Conservation (phyloP, 2,329 filamentous ascomycete species). For the Phialophora expanda region DNA sequence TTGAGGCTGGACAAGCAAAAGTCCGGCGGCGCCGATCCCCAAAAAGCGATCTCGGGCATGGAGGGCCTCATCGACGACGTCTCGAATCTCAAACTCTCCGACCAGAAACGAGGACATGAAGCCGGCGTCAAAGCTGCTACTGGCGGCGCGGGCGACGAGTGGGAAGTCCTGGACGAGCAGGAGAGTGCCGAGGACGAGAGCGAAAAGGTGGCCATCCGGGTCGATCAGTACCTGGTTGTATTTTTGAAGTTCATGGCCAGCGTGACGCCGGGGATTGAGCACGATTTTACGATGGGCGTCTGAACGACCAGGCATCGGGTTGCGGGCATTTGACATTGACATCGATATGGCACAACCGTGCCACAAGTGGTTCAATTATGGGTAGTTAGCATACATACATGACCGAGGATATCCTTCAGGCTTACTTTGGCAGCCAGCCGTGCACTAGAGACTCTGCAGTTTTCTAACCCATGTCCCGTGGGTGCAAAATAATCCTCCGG, state of each 20-base stretch:
- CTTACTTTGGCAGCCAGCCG: background rate
- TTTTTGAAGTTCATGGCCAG: constrained; percentile 74
- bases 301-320: constrained; percentile 49
- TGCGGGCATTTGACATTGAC: background rate
- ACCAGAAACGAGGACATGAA: constrained; percentile 48
- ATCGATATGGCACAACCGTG: background rate
- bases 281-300: constrained; percentile 96
- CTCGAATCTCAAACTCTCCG: constrained; percentile 54
- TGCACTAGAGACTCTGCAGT: too few relatives aligned
- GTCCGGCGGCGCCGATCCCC: constrained; percentile 61
- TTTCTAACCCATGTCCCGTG: too few relatives aligned
- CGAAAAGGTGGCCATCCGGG: constrained; percentile 54
- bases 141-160: constrained; percentile 61
- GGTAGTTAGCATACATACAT: background rate
- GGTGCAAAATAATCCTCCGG: too few relatives aligned
- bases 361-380: background rate
- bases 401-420: background rate
- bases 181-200: constrained; percentile 55
- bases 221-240: constrained; percentile 59
- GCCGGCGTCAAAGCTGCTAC: constrained; percentile 46
- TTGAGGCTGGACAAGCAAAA: constrained; percentile 82
- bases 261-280: constrained; percentile 95
- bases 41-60: constrained; percentile 65
- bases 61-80: constrained; percentile 87
- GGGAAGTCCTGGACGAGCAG: constrained; percentile 63